Conservation (phyloP, 768 basidiomycete species). For the Psilocybe tampanensis region DNA sequence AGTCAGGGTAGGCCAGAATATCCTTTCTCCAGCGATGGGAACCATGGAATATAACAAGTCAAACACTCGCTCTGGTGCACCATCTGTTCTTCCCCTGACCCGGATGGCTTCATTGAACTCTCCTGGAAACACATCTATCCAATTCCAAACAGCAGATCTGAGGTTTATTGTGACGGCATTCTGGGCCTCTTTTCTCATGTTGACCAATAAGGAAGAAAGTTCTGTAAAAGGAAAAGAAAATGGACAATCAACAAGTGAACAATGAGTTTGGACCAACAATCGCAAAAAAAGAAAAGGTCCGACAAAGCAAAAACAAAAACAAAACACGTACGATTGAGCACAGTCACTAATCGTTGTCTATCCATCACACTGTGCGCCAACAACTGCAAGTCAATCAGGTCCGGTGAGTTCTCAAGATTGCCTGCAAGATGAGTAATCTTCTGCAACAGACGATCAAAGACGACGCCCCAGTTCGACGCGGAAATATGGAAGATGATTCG, state of each 20-base stretch:
- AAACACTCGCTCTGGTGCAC: constrained; percentile 84
- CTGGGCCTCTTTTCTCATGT: constrained; percentile 77
- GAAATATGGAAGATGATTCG: constrained; percentile 86
- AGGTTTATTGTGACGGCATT: constrained; percentile 71
- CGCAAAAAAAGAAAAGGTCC: too few relatives aligned
- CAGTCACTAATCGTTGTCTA: constrained; percentile 62
- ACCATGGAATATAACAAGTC: constrained; percentile 67
- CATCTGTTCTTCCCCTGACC: constrained; percentile 68
- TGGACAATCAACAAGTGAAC: too few relatives aligned
- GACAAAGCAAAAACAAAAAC: background rate
- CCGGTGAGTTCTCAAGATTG: constrained; percentile 45
- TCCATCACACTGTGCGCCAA: constrained; percentile 81
- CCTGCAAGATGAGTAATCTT: constrained; percentile 70
- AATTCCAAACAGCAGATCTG: constrained; percentile 85
- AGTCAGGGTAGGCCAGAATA: constrained; percentile 82
- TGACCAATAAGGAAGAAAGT: constrained; percentile 78
- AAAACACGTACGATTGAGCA: constrained; percentile 61
- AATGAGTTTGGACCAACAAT: too few relatives aligned
- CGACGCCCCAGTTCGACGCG: constrained; percentile 83
- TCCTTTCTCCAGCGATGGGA: constrained; percentile 44
- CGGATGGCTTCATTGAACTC: constrained; percentile 79
- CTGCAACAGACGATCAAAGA: constrained; percentile 67
- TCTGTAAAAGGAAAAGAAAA: constrained; percentile 47
- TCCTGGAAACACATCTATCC: constrained; percentile 77
- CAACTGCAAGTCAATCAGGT: constrained; percentile 75